Evolutionary conservation across 129 eudicot genomes (phyloP), one percentile per base, ranked within the genome.

Genomic region (Lactuca sativa): DNA sequence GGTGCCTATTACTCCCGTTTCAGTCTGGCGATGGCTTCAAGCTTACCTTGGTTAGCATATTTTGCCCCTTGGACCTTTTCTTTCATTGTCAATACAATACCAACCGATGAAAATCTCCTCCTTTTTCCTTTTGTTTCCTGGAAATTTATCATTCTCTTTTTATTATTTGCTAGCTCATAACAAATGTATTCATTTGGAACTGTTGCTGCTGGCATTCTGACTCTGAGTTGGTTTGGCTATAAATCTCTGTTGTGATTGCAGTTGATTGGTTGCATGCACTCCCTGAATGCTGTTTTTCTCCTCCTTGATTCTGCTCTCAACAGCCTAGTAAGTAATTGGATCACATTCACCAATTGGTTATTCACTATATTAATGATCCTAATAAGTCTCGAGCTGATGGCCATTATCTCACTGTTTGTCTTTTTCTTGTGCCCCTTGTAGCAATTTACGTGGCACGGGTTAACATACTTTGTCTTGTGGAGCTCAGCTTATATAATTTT

Each of bases 261-360:
- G 97, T 74, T 91, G 75, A 86, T 91, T 12, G 96, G 90, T 51
- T 70, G 64, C 70, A 88, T 88, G 86, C 97, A 91, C 44, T 80
- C 96, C 16, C 67, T 88, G 9, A 91, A 91, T 78, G 97, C 88
- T 59, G 76, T 91, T 67, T 88, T 91, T 72, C 96, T 91, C 59
- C 34, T 86, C 55, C 55, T 88, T 55, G 97, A 91, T 77, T 82
- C 97, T 52, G 84, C 83, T 51, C 81, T 88, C 70, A 86, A 86
- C 75, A 78, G 85, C 75, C 73, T 83, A 47, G 97, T 91, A 86
- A 80, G 90, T 71, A 58, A 15, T 36, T 9, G 44, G 16, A 57
- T 52, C 37, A 62, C 13, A 44, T 36, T 61, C 5, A 47, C 15
- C 15, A 47, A 47, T 40, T 7, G 44, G 44, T 40, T n/a, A 9